Conservation (phyloP, 2,329 filamentous ascomycete species). For the Fusarium sp. region DNA sequence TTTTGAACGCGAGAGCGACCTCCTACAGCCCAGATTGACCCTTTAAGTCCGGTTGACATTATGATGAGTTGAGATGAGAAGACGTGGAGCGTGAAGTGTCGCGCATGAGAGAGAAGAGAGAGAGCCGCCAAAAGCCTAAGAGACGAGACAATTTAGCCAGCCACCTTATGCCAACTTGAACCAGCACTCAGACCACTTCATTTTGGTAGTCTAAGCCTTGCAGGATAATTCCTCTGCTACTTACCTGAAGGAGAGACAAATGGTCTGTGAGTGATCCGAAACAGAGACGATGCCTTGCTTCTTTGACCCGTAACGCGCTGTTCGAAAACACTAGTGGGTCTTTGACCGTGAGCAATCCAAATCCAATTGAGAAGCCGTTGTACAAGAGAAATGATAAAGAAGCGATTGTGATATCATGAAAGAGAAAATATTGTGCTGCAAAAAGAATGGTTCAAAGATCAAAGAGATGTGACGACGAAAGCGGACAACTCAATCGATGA, state of each 20-base stretch:
- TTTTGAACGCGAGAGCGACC: conserved; percentile 12
- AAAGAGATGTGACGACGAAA: neutral
- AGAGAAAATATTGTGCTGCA: neutral
- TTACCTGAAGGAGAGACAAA: neutral
- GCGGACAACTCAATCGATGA: neutral
- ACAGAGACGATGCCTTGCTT: neutral
- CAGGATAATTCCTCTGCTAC: neutral
- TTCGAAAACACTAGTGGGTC: neutral
- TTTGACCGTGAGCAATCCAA: neutral
- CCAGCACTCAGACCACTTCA: neutral
- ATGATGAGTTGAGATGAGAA: neutral
- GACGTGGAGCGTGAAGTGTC: neutral
- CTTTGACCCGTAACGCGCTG: neutral
- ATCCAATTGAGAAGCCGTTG: neutral
- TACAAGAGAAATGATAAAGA: neutral
- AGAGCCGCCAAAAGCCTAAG: neutral
- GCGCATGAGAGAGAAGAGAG: neutral
- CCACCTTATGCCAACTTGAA: neutral
- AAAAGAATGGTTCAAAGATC: neutral
- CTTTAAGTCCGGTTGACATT: conserved; percentile 38
- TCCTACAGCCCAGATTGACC: conserved; percentile 44
- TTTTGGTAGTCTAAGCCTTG: neutral
- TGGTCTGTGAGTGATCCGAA: neutral
- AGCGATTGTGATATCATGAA: neutral
- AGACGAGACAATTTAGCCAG: neutral